These are phyloP conservation scores for Colletotrichum horii DNA, from an alignment of 2,329 filamentous ascomycete species.

Conservation along the genomic window DNA sequence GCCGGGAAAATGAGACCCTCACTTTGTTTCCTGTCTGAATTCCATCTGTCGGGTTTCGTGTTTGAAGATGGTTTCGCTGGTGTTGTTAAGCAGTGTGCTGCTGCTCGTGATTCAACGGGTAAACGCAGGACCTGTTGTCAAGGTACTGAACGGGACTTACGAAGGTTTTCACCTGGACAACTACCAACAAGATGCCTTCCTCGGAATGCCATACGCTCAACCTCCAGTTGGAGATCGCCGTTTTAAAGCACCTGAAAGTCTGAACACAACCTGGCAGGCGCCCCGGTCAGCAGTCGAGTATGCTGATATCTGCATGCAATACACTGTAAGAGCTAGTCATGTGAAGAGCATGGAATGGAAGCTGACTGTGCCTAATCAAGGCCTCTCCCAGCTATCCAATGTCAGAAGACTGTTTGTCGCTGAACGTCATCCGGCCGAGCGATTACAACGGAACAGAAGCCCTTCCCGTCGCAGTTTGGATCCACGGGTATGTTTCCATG, in stretches of 20 bases:
- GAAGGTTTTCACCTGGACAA: slow-evolving; percentile 33
- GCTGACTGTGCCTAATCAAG: neutral
- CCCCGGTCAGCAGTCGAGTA: slow-evolving; percentile 43
- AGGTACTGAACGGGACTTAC: slow-evolving; percentile 32
- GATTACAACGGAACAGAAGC: neutral
- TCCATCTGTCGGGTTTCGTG: too few species aligned
- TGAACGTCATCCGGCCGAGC: neutral
- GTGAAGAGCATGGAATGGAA: neutral
- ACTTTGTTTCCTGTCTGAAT: neutral
- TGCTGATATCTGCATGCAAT: slow-evolving; percentile 51
- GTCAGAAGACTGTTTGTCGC: neutral
- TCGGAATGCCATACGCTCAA: slow-evolving; percentile 59
- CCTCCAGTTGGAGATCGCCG: slow-evolving; percentile 47
- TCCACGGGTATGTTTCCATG: neutral
- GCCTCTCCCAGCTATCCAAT: neutral
- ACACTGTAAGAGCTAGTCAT: slow-evolving; percentile 41
- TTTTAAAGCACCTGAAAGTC: slow-evolving; percentile 37
- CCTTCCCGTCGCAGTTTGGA: neutral
- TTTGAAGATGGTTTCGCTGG: neutral
- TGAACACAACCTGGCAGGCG: slow-evolving; percentile 41
- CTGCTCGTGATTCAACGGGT: neutral
- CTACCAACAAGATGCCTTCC: slow-evolving; percentile 50
- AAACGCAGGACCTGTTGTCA: slow-evolving; percentile 7
- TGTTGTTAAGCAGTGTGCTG: neutral
- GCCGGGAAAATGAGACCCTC: neutral